A percentile compares a stretch with the other conserved stretches of the same genome.
phyloP scores from a whole-genome alignment of 1,139 yeast genomes.

The Sugiyamaella sp. region DNA sequence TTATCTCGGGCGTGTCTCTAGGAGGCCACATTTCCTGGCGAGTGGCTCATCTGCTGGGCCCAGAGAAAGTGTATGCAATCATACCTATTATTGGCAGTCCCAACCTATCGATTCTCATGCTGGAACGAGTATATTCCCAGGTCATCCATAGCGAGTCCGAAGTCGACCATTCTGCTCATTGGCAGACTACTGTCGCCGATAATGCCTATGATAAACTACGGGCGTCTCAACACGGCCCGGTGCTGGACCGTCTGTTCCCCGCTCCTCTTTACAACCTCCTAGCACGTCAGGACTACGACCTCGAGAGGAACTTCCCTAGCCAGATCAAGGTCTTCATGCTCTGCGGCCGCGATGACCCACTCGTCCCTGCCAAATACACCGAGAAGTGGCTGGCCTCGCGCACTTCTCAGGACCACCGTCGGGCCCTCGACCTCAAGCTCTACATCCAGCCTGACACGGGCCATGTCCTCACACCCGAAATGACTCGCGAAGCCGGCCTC shows the following conservation, averaged over 20 bases:
- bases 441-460: constrained; percentile 27
- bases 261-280: constrained; percentile 14
- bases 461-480: constrained; percentile 27
- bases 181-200: constrained; percentile 16
- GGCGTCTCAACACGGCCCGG: not conserved
- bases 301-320: constrained; percentile 17
- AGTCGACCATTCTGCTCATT: not conserved
- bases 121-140: constrained; percentile 22
- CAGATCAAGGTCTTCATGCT: constrained; percentile 20
- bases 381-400: constrained; percentile 23
- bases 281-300: constrained; percentile 16
- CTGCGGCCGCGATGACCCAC: constrained; percentile 28
- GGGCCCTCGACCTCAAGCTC: constrained; percentile 14
- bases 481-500: constrained; percentile 20
- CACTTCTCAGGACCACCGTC: constrained; percentile 2
- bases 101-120: constrained; percentile 23
- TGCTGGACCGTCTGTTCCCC: constrained; percentile 19
- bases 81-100: constrained; percentile 30
- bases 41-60: constrained; percentile 24
- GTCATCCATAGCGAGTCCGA: constrained; percentile 11
- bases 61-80: constrained; percentile 19
- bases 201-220: constrained; percentile 9
- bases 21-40: constrained; percentile 32
- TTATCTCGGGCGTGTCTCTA: constrained; percentile 28
- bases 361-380: constrained; percentile 27